phyloP scores from a whole-genome alignment of 2,329 filamentous ascomycete genomes.

The Aspergillus tamarii region DNA sequence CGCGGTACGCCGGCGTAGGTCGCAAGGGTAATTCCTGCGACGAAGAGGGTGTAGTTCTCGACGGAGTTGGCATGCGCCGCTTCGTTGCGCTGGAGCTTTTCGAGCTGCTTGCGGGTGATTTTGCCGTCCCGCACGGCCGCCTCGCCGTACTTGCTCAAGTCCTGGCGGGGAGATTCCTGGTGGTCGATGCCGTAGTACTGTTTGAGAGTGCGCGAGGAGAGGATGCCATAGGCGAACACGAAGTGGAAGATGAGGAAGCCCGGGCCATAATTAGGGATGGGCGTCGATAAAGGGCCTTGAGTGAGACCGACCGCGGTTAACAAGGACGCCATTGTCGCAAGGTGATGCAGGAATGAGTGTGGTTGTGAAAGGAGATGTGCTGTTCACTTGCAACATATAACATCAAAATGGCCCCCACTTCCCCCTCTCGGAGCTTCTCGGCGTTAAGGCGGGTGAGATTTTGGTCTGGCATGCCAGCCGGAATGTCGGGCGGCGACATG shows the following conservation, averaged over 20 bases:
- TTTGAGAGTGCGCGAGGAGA: conserved; percentile 50
- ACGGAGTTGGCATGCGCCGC: conserved; percentile 53
- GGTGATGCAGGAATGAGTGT: neutral
- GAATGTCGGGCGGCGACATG: neutral
- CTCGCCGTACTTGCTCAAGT: conserved; percentile 51
- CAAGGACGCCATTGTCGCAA: conserved; percentile 20
- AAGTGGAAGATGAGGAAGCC: conserved; percentile 39
- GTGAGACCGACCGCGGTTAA: conserved; percentile 30
- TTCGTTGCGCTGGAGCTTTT: conserved; percentile 50
- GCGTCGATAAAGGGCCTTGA: conserved; percentile 9
- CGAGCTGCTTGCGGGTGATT: conserved; percentile 46
- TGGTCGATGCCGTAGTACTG: conserved; percentile 51
- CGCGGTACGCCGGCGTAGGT: conserved; percentile 43
- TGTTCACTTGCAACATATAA: neutral
- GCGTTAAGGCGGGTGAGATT: conserved; percentile 1
- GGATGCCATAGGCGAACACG: conserved; percentile 48
- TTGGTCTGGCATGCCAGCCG: neutral
- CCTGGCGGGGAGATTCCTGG: conserved; percentile 51
- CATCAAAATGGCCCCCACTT: neutral
- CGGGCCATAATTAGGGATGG: conserved; percentile 23
- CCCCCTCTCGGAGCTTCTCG: neutral
- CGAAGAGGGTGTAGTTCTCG: conserved; percentile 34
- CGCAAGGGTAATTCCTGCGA: conserved; percentile 43
- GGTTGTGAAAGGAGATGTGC: neutral
- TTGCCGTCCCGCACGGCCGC: conserved; percentile 48